Base-by-base conservation (phyloP, 306 rosid genomes). In the Malus sieversii region DNA sequence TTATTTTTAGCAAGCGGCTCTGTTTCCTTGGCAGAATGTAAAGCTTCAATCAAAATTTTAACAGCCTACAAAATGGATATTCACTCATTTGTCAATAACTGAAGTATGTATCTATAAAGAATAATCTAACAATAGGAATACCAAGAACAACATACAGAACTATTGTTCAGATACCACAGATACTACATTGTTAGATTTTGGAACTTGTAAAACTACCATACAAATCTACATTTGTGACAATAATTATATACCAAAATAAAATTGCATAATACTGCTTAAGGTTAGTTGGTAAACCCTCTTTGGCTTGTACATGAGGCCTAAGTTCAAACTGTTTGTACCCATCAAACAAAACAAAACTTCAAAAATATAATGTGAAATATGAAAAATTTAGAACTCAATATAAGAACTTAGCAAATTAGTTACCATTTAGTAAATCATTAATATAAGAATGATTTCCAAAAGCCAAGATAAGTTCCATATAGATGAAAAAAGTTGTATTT, bases 31-130 rank as follows among this genome's bases (percentile, higher is more conserved):
- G 84, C 83, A 77, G 87, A 86, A 76, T 87, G 87, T 69, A 95
- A 79, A 66, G 93, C 90, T 85, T 90, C 99, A 82, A 95, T 92
- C 82, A 92, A 82, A 79, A 86, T 65, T 71, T 87, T 78, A 83
- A 92, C 83, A 79, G 88, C 99, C 99, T 95, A 74, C 87, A 86
- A 64, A 78, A 79, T 68, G 65, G 23, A 51, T n/a, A 42, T 65
- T 55, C 55, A 45, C 18, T 42, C 45, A 33, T 44, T 12, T 51
- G 67, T 67, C 45, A 40, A 25, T 46, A 80, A 80, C 10, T 51
- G 25, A 74, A 75, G 83, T 38, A 59, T 18, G 67, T 22, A 60
- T 77, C 19, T 55, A 57, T 52, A 30, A 73, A 81, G 29, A 55
- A 84, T 44, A 48, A 75, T 66, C 44, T 38, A 72, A 79, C 19